Percentiles rank a stretch among this genome's conserved stretches.
Conservation (phyloP, 2,329 filamentous ascomycete genomes). For the Penicillium sp. region DNA sequence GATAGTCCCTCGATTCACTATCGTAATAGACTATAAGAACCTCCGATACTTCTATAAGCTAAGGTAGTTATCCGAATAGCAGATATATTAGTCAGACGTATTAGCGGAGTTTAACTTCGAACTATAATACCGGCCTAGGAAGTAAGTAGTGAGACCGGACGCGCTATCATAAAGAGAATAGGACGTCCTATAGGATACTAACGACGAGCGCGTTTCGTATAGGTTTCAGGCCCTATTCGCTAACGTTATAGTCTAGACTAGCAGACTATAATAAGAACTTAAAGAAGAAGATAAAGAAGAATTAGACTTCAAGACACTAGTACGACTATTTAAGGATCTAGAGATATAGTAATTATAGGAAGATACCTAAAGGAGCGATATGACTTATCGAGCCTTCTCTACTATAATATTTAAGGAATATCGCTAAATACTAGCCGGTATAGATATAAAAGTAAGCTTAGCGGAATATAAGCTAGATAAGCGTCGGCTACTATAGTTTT, state of each 20-base stretch:
- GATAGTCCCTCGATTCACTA: background rate
- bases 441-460: too few species aligned
- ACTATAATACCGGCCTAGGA: background rate
- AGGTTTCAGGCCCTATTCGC: too few species aligned
- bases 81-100: too few species aligned
- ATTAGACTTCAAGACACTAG: background rate
- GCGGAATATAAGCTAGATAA: too few species aligned
- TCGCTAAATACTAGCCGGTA: background rate
- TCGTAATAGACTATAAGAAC: too few species aligned
- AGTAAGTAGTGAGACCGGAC: background rate
- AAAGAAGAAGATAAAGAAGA: background rate
- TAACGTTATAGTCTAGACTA: too few species aligned
- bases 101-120: too few species aligned
- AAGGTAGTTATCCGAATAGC: too few species aligned
- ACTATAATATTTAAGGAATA: background rate
- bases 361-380: background rate
- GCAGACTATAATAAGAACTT: background rate
- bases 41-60: too few species aligned
- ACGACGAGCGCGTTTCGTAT: background rate
- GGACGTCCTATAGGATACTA: background rate
- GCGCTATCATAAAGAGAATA: background rate
- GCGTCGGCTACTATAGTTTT: too few species aligned
- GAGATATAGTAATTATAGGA: background rate
- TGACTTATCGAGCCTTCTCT: background rate
- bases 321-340: background rate